Evolutionary conservation across 1,139 yeast genomes (phyloP).

Genomic region (Pichia sp.): DNA sequence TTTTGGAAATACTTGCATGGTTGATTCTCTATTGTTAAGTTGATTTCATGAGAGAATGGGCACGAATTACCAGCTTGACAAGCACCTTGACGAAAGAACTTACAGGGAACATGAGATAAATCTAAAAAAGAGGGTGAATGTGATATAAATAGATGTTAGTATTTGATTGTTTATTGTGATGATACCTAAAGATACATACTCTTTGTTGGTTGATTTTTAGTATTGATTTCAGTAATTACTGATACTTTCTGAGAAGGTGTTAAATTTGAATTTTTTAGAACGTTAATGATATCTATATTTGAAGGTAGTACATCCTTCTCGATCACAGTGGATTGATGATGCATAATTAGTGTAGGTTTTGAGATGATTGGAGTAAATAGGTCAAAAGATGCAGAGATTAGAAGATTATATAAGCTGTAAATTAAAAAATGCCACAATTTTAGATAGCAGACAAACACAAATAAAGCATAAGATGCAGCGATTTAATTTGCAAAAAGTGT

Average conservation of each 20-base stretch:
- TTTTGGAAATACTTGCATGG: slow-evolving; percentile 92
- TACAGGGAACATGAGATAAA: slow-evolving; percentile 91
- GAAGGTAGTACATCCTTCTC: slow-evolving; percentile 4
- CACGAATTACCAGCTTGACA: slow-evolving; percentile 93
- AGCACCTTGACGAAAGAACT: slow-evolving; percentile 81
- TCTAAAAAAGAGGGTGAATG: slow-evolving; percentile 23
- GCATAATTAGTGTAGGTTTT: neutral
- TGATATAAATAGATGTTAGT: neutral
- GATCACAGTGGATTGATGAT: neutral
- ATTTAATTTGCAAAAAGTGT: neutral
- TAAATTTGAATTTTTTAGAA: slow-evolving; percentile 17
- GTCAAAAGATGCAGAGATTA: no score
- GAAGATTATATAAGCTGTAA: no score
- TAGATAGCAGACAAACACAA: no score
- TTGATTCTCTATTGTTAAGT: slow-evolving; percentile 53
- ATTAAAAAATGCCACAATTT: no score
- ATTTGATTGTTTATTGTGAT: neutral
- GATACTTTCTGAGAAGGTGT: slow-evolving; percentile 21
- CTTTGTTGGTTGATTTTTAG: slow-evolving; percentile 25
- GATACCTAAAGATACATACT: slow-evolving; percentile 16
- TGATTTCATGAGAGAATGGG: slow-evolving; percentile 81
- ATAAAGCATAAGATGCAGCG: neutral
- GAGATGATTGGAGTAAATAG: no score
- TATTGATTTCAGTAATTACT: slow-evolving; percentile 18
- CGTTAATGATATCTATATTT: slow-evolving; percentile 17